These are phyloP conservation scores for Spinacia oleracea DNA, from an alignment of 179 eudicot genomes.

Conservation along the genomic window DNA sequence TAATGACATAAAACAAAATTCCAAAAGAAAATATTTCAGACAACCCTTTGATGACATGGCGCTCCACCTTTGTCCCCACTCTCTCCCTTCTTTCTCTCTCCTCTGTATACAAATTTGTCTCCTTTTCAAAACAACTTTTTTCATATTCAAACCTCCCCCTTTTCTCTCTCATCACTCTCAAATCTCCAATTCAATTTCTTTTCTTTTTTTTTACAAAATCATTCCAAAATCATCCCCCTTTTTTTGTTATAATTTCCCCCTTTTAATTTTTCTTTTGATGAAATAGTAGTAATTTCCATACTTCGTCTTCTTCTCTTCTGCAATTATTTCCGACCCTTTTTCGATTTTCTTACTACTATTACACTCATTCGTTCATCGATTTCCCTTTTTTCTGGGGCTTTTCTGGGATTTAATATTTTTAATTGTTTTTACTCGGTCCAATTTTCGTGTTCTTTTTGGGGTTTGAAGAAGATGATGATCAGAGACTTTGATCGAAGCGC, in stretches of 20 bases:
- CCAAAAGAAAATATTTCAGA: neutral
- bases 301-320: neutral
- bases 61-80: neutral
- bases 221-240: neutral
- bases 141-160: conserved; percentile 12
- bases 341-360: neutral
- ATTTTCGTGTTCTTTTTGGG: neutral
- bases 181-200: neutral
- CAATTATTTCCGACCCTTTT: neutral
- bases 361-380: neutral
- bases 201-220: neutral
- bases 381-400: neutral
- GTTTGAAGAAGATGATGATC: conserved; percentile 10
- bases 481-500: conserved; percentile 6
- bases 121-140: neutral
- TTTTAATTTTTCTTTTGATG: neutral
- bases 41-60: neutral
- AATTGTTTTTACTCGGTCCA: neutral
- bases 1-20: neutral
- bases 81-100: neutral
- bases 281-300: neutral
- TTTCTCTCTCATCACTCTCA: neutral
- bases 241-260: too few species aligned
- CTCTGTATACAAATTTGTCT: conserved; percentile 4
- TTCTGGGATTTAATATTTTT: neutral